A percentile compares a stretch with the other conserved stretches of the same genome.
Evolutionary conservation across 345 rosid species (phyloP).

Genomic region (Noccaea caerulescens): DNA sequence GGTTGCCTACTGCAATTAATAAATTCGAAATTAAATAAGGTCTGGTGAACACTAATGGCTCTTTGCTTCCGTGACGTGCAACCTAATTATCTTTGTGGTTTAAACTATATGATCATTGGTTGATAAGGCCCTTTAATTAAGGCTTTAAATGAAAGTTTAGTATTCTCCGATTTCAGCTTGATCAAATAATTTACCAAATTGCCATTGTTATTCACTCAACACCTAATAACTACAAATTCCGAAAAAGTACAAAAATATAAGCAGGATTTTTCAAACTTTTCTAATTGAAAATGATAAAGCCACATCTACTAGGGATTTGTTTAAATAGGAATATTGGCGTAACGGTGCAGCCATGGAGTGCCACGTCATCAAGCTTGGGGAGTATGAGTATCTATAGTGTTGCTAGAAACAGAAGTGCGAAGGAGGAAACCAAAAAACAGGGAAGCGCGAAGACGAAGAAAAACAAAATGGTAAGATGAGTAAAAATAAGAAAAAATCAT

Average conservation of each 20-base stretch:
- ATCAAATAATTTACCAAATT: slow-evolving; percentile 24
- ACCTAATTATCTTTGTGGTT: slow-evolving; percentile 33
- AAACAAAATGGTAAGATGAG: too few species aligned
- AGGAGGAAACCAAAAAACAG: too few species aligned
- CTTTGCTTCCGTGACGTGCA: slow-evolving; percentile 29
- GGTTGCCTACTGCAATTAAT: slow-evolving; percentile 27
- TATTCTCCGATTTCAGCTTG: background rate
- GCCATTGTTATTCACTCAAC: slow-evolving; percentile 14
- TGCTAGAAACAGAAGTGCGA: slow-evolving; percentile 43
- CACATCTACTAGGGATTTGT: background rate
- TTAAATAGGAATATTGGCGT: background rate
- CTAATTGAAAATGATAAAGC: background rate
- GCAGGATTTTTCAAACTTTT: background rate
- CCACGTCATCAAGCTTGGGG: slow-evolving; percentile 30
- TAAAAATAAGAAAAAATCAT: too few species aligned
- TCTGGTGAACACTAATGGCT: slow-evolving; percentile 37
- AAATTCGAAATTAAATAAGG: slow-evolving; percentile 25
- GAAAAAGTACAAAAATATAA: slow-evolving; percentile 14
- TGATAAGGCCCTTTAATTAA: slow-evolving; percentile 23
- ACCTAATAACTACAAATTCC: slow-evolving; percentile 21
- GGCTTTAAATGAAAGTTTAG: background rate
- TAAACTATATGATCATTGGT: slow-evolving; percentile 28
- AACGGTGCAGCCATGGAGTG: slow-evolving; percentile 41
- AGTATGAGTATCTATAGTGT: slow-evolving; percentile 20
- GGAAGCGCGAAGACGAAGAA: too few species aligned